These are phyloP conservation scores for Phlyctochytrium bullatum DNA, from an alignment of 192 early-diverging fungal genomes.

Conservation along the genomic window DNA sequence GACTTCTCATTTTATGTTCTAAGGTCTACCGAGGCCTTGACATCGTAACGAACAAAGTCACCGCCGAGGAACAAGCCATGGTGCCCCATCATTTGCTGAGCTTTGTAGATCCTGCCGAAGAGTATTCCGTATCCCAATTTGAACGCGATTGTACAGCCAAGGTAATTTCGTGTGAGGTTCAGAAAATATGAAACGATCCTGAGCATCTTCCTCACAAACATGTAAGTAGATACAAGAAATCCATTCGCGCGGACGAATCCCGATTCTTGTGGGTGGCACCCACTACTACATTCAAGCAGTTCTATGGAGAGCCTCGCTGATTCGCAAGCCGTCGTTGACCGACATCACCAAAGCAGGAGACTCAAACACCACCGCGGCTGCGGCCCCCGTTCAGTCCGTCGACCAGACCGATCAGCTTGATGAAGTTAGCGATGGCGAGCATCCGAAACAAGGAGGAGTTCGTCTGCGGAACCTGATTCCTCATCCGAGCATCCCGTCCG, in stretches of 20 bases:
- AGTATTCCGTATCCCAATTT: constrained; percentile 89
- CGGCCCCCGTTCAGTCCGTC: no score
- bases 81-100: constrained; percentile 86
- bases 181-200: no score
- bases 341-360: constrained; percentile 10
- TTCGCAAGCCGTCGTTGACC: no score
- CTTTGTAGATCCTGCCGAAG: constrained; percentile 59
- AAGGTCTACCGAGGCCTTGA: constrained; percentile 88
- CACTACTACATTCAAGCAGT: constrained; percentile 95
- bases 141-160: constrained; percentile 65
- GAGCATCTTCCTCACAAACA: no score
- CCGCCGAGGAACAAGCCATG: constrained; percentile 60
- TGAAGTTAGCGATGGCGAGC: constrained; percentile 15
- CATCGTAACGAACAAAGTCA: constrained; percentile 94
- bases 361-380: no score
- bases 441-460: no score
- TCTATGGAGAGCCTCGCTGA: constrained; percentile 73
- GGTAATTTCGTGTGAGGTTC: constrained; percentile 21
- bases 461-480: no score
- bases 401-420: background rate
- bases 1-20: background rate
- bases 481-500: constrained; percentile 17
- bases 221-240: constrained; percentile 84
- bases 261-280: constrained; percentile 94
- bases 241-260: constrained; percentile 63